Base-by-base conservation (phyloP, 2,329 filamentous ascomycete species). In the Penicillium sclerotigenum region DNA sequence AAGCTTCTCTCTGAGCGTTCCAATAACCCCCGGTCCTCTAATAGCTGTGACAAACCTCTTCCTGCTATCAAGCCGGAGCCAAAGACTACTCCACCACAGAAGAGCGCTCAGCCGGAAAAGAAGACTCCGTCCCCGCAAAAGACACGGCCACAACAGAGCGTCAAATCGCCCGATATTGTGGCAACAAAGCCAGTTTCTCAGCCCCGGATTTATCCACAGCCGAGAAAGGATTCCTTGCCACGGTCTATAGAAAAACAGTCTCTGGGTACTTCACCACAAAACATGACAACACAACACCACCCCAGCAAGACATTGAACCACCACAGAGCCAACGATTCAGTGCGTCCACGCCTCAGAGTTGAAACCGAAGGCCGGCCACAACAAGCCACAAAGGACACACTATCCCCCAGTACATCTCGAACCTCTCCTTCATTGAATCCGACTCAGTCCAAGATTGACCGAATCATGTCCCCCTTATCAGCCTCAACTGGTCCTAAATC, bases 41-140 rank as follows among this genome's bases (percentile, higher is more conserved):
- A 33, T 20, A 54, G 53, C 13, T 52, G 61, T 7, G 63, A 66
- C 14, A 66, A 65, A 36, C 63, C 64, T 13, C 54, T 66, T 6
- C 64, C 64, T 36, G 52, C 61, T 1, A 62, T 66, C 50, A 65
- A 59, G 22, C 43, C 57, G 1, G 60, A 64, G 31, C 24, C 45
- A 37, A n/a, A n/a, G 13, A 16, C 26, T 29, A 11, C 40, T 13
- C 34, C 13, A 29, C 9, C 13, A 24, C 22, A 43, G 18, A 34
- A 54, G 13, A 54, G 7, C 26, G 8, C 18, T 31, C 51, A 22
- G 13, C 14, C 46, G 11, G 34, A 49, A n/a, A 49, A 5, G 8
- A 37, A 28, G 9, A n/a, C 9, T 3, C 16, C n/a, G 8, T 28
- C 36, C 13, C 26, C 36, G 7, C 47, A 49, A 4, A 40, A 31